Percentiles rank a stretch among this genome's conserved stretches.
These are phyloP conservation scores for Scenedesmus sp. DNA, from an alignment of 163 green algal species.

Conservation along the genomic window DNA sequence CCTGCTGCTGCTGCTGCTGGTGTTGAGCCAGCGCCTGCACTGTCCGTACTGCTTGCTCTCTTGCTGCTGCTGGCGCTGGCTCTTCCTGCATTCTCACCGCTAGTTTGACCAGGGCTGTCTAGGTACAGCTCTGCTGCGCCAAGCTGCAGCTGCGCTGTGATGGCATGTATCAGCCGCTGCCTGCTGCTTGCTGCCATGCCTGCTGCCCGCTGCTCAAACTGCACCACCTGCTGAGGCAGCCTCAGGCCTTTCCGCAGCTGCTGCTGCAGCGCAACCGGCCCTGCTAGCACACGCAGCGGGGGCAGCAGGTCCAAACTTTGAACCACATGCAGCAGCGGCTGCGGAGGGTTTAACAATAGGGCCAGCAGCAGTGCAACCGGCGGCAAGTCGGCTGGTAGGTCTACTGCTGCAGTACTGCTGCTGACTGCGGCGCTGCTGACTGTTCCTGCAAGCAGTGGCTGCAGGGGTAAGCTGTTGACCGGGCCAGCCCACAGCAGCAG, in stretches of 20 bases:
- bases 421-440: background rate
- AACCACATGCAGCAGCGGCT: constrained; percentile 26
- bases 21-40: background rate
- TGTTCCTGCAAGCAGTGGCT: background rate
- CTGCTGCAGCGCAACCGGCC: constrained; percentile 24
- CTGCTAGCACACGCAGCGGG: constrained; percentile 32
- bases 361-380: constrained; percentile 13
- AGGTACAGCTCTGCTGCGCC: background rate
- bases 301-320: constrained; percentile 41
- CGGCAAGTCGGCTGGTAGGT: constrained; percentile 11
- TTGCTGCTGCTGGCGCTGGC: constrained; percentile 1
- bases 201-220: background rate
- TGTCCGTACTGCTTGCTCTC: background rate
- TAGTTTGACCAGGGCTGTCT: background rate
- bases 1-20: constrained; percentile 17
- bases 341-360: background rate
- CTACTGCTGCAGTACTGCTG: background rate
- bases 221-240: constrained; percentile 29
- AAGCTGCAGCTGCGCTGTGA: background rate
- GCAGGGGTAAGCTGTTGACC: background rate
- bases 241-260: constrained; percentile 19
- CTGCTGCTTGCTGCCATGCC: constrained; percentile 25
- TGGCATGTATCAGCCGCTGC: constrained; percentile 1
- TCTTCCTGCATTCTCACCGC: background rate
- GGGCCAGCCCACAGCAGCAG: background rate